Base-by-base conservation (phyloP, 306 rosid genomes). In the Fagus sylvatica region DNA sequence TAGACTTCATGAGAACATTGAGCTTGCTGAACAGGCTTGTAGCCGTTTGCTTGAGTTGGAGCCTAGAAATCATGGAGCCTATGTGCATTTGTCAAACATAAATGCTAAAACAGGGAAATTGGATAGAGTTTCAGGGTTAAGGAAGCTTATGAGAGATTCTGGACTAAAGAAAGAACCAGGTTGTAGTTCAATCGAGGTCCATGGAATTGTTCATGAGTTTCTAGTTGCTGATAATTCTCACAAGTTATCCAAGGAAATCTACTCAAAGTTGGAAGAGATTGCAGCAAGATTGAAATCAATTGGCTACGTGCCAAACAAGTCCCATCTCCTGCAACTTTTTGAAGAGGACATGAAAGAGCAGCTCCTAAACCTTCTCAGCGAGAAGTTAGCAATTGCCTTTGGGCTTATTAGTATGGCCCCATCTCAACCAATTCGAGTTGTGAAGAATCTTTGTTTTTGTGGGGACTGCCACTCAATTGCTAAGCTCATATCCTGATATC, bases 401-500 rank as follows among this genome's bases (percentile, higher is more conserved):
- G 95, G 90, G 59, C 91, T 88, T 51, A 85, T 88, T 34, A 85
- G 84, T 74, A 64, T 80, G 22, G 75, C 46, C 12, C 80, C 87
- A 6, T 77, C 88, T 81, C 93, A 87, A 62, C 88, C 91, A 5
- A 86, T 88, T 83, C 85, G 85, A 42, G 83, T 90, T 62, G 87
- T 88, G 86, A 88, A 88, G 85, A 90, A 90, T 81, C 89, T 90
- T 71, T 91, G 90, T 34, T 82, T 90, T 74, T 90, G 93, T 72
- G 81, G 89, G 54, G 91, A 87, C 77, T 90, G 89, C 28, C 91
- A 90, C 46, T 74, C 85, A 30, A 87, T 87, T 71, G 88, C 92
- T 69, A 90, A 88, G 86, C 93, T 86, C 48, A 34, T 87, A 78
- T 90, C 91, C 7, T 78, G 72, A 34, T 87, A 78, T 90, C 91